Conservation (phyloP, 164 flowering plant genomes). For the Umbilicus rupestris region DNA sequence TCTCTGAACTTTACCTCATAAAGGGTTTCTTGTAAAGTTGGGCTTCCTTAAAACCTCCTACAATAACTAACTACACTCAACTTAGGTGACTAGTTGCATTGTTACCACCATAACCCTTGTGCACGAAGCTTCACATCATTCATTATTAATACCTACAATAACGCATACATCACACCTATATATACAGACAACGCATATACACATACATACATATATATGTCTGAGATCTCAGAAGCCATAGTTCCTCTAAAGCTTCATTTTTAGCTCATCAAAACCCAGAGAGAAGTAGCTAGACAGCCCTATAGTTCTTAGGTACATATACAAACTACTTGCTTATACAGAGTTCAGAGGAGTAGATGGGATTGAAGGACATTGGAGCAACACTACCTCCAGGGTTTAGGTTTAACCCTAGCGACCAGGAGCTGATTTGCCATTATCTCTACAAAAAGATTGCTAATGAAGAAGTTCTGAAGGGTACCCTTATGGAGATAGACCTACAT, state of each 20-base stretch:
- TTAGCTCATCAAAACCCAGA: background rate
- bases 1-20: conserved; percentile 3
- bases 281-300: background rate
- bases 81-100: conserved; percentile 9
- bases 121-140: conserved; percentile 10
- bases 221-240: conserved; percentile 7
- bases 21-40: conserved; percentile 34
- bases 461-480: conserved; percentile 37
- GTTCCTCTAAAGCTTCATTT: background rate
- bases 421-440: conserved; percentile 75
- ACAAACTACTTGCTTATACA: background rate
- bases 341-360: conserved; percentile 27
- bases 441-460: conserved; percentile 57
- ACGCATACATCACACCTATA: conserved; percentile 2
- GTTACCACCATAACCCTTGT: conserved; percentile 14
- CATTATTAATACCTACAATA: background rate
- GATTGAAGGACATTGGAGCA: conserved; percentile 62
- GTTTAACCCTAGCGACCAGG: conserved; percentile 79
- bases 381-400: conserved; percentile 79
- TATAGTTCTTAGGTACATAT: background rate
- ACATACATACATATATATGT: too few relatives aligned
- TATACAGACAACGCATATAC: background rate
- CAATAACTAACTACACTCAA: conserved; percentile 30
- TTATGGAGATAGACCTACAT: conserved; percentile 79
- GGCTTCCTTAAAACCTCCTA: conserved; percentile 29